Conservation (phyloP, 106 monocot genomes). For the Phalaenopsis aphrodite region DNA sequence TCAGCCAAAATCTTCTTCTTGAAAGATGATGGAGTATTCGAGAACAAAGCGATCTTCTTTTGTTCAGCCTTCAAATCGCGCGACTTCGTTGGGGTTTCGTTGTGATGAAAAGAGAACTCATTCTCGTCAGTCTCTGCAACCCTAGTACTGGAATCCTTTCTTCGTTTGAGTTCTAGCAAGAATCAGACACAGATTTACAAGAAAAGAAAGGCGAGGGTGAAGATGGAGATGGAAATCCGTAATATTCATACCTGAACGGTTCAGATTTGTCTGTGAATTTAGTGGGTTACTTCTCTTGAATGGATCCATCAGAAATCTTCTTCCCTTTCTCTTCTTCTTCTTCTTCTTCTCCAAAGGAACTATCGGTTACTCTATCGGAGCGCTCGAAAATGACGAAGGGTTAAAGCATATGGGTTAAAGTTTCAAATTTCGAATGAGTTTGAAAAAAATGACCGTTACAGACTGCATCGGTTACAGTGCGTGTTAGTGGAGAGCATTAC, state of each 20-base stretch:
- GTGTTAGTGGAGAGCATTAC: neutral
- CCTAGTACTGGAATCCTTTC: neutral
- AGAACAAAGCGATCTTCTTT: neutral
- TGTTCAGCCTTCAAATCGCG: neutral
- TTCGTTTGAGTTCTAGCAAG: neutral
- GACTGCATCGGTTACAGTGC: neutral
- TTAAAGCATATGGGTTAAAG: neutral
- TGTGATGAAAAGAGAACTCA: neutral
- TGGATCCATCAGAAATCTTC: neutral
- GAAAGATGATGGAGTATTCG: neutral
- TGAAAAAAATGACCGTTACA: neutral
- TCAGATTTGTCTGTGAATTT: neutral
- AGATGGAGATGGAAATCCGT: neutral
- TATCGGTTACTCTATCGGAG: neutral
- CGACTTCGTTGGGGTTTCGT: neutral
- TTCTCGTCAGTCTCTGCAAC: neutral
- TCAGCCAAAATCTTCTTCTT: slow-evolving; percentile 5
- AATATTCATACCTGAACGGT: neutral
- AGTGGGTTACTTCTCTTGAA: neutral
- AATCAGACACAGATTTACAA: neutral
- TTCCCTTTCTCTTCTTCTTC: neutral
- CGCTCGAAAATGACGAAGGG: too few species aligned
- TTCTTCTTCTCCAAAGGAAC: neutral
- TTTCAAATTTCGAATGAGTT: neutral
- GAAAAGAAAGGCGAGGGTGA: neutral